Evolutionary conservation across 2,329 filamentous ascomycete genomes (phyloP).

Genomic region (Bipolaris zeicola): DNA sequence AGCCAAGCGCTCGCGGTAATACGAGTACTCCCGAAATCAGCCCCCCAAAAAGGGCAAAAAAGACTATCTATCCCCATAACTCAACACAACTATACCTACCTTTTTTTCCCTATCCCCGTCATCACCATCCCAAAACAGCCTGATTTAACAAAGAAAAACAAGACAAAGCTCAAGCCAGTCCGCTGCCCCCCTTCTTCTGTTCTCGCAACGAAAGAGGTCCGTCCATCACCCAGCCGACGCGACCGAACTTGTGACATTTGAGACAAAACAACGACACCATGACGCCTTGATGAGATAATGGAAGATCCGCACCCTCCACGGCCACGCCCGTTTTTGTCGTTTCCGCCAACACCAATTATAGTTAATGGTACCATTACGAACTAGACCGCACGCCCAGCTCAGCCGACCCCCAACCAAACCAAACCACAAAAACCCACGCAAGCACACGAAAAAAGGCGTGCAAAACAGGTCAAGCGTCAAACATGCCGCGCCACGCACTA

Average conservation of each 20-base stretch:
- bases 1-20: not conserved
- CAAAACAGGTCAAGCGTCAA: no score
- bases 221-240: conserved; percentile 9
- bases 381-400: no score
- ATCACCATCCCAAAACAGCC: not conserved
- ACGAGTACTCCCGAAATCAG: not conserved
- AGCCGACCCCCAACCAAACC: no score
- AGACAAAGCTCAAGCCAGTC: not conserved
- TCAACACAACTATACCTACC: not conserved
- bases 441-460: no score
- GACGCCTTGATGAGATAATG: not conserved
- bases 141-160: not conserved
- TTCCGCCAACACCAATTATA: no score
- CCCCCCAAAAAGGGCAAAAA: not conserved
- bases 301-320: not conserved
- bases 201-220: not conserved
- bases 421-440: no score
- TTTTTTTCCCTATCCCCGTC: not conserved
- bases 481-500: no score
- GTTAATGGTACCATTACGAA: no score
- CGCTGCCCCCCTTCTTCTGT: not conserved
- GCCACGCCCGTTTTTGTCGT: no score
- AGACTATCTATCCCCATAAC: not conserved
- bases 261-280: not conserved
- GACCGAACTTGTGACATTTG: not conserved